These are phyloP conservation scores for Hirsutella rhossiliensis DNA, from an alignment of 2,329 filamentous ascomycete genomes.

Conservation along the genomic window DNA sequence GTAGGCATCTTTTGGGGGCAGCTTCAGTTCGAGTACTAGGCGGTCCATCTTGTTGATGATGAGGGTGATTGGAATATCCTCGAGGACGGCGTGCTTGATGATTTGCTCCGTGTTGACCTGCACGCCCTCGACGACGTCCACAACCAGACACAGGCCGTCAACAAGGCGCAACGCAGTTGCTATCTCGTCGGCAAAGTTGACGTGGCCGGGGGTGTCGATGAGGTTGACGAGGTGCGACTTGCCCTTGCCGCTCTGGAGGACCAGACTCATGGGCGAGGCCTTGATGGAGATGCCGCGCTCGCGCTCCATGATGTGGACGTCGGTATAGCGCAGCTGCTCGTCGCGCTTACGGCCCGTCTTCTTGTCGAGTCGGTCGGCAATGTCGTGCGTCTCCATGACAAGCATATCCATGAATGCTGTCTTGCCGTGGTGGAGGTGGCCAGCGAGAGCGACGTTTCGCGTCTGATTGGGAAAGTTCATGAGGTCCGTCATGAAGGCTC, in stretches of 20 bases:
- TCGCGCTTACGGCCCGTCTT: conserved; percentile 71
- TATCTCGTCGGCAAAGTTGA: conserved; percentile 97
- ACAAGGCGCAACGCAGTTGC: conserved; percentile 76
- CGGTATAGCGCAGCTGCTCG: conserved; percentile 89
- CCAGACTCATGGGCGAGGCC: conserved; percentile 83
- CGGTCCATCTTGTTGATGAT: conserved; percentile 97
- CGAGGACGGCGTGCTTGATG: conserved; percentile 87
- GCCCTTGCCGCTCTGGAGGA: conserved; percentile 75
- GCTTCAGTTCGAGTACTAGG: conserved; percentile 82
- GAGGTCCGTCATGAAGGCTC: conserved; percentile 86
- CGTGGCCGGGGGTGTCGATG: conserved; percentile 90
- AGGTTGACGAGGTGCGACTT: conserved; percentile 96
- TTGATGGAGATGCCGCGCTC: conserved; percentile 89
- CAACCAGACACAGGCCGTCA: conserved; percentile 84
- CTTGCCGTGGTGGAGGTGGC: conserved; percentile 94
- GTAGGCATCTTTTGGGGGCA: conserved; percentile 91
- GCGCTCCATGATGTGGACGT: conserved; percentile 78
- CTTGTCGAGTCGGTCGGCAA: conserved; percentile 66
- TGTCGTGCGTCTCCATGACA: conserved; percentile 87
- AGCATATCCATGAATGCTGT: conserved; percentile 98
- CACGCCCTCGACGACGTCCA: conserved; percentile 98
- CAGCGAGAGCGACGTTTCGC: conserved; percentile 82
- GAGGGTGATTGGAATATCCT: conserved; percentile 78
- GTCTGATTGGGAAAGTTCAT: conserved; percentile 95
- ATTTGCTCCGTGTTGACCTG: conserved; percentile 95